These are phyloP conservation scores for Mycena latifolia DNA, from an alignment of 768 basidiomycete genomes.

Conservation along the genomic window DNA sequence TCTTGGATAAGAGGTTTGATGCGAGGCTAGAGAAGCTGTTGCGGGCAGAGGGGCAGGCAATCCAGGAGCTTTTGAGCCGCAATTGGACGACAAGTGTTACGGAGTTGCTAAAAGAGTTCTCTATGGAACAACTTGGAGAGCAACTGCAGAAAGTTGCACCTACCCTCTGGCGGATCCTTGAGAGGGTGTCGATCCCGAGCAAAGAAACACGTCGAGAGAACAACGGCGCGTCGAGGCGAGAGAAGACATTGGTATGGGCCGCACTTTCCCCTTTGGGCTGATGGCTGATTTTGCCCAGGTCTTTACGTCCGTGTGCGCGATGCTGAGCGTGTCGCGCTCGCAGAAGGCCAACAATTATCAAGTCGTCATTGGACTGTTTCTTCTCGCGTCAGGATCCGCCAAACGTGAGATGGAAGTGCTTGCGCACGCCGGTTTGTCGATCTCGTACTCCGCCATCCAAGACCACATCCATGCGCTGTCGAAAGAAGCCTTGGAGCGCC, in stretches of 20 bases:
- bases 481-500: neutral
- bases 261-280: neutral
- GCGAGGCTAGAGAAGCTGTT: too few relatives aligned
- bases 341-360: conserved; percentile 31
- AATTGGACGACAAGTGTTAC: neutral
- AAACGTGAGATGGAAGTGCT: conserved; percentile 30
- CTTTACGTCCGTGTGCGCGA: conserved; percentile 25
- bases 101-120: neutral
- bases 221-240: neutral
- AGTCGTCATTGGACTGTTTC: conserved; percentile 6
- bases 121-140: neutral
- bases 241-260: conserved; percentile 4
- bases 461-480: conserved; percentile 19
- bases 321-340: conserved; percentile 20
- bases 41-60: too few relatives aligned
- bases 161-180: neutral
- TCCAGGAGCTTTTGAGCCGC: too few relatives aligned
- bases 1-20: too few relatives aligned
- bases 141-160: neutral
- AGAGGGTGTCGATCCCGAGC: neutral
- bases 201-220: neutral
- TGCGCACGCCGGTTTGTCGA: conserved; percentile 22
- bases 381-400: conserved; percentile 26
- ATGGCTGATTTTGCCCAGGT: conserved; percentile 11
- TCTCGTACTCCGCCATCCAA: conserved; percentile 14